phyloP scores from a whole-genome alignment of 2,329 filamentous ascomycete genomes.

The Colletotrichum tropicale region DNA sequence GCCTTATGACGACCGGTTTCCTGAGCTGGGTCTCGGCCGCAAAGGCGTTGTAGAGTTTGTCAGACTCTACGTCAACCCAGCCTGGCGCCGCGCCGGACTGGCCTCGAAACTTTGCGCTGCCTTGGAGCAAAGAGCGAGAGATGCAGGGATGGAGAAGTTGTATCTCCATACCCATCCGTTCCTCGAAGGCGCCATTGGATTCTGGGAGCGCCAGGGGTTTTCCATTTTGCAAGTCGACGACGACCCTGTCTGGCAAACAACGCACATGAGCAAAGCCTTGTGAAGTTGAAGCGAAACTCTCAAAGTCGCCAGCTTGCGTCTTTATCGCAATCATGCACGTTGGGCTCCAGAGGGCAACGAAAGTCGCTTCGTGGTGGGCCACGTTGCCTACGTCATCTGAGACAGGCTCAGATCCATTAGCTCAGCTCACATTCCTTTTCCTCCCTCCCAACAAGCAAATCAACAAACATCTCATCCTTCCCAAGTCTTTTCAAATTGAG shows the following conservation, averaged over 20 bases:
- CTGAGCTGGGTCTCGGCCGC: constrained; percentile 20
- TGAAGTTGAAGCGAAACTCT: background rate
- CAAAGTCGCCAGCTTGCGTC: background rate
- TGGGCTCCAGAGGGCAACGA: background rate
- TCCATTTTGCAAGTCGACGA: constrained; percentile 23
- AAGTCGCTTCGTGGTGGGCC: background rate
- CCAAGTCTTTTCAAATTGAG: background rate
- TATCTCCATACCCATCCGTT: constrained; percentile 34
- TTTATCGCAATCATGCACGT: background rate
- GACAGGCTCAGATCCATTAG: background rate
- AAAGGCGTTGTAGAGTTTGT: constrained; percentile 28
- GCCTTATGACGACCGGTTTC: constrained; percentile 29
- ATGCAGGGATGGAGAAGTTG: constrained; percentile 21
- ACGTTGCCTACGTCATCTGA: background rate
- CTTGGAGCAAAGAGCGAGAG: constrained; percentile 19
- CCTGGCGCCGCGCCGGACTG: constrained; percentile 28
- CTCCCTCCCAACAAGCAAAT: background rate
- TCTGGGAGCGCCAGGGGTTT: constrained; percentile 30
- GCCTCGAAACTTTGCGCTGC: constrained; percentile 26
- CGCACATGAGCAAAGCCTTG: constrained; percentile 25
- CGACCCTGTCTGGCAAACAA: constrained; percentile 31
- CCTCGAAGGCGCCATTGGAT: constrained; percentile 25
- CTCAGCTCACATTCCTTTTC: background rate
- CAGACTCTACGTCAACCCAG: constrained; percentile 29
- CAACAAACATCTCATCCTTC: background rate